Evolutionary conservation across 2,329 filamentous ascomycete genomes (phyloP).

Genomic region (Colletotrichum sp.): DNA sequence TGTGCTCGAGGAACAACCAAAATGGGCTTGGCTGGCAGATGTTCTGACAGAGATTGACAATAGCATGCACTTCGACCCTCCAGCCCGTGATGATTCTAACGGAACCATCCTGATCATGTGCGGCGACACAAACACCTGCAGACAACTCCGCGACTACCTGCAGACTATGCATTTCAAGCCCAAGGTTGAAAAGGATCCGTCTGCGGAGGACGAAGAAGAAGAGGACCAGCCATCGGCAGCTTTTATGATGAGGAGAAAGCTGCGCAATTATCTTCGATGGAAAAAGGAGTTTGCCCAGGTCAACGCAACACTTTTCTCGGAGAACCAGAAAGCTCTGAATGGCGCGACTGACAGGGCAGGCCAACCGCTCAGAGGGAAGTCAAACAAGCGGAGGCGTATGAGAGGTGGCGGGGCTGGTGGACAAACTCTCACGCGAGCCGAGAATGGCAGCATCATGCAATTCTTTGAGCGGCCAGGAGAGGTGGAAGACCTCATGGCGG

Average conservation of each 20-base stretch:
- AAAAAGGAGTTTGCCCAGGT: conserved; percentile 88
- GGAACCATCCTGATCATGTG: conserved; percentile 97
- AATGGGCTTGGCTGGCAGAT: conserved; percentile 89
- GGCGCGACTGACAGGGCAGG: conserved; percentile 64
- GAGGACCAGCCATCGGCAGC: conserved; percentile 72
- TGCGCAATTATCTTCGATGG: conserved; percentile 89
- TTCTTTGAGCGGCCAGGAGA: conserved; percentile 85
- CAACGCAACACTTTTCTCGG: conserved; percentile 77
- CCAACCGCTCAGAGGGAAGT: conserved; percentile 60
- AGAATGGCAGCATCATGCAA: conserved; percentile 76
- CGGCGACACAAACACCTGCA: conserved; percentile 82
- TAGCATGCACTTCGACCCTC: conserved; percentile 84
- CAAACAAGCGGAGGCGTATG: conserved; percentile 85
- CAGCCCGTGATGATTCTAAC: conserved; percentile 80
- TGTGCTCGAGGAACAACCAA: conserved; percentile 91
- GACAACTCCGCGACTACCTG: conserved; percentile 88
- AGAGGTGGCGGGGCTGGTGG: conserved; percentile 76
- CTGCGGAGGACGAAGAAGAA: conserved; percentile 50
- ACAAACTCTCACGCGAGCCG: conserved; percentile 64
- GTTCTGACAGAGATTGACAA: conserved; percentile 92
- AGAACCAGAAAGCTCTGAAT: conserved; percentile 79
- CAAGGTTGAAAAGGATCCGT: conserved; percentile 44
- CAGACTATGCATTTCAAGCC: conserved; percentile 85
- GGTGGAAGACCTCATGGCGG: conserved; percentile 81
- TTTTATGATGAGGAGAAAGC: conserved; percentile 88